A percentile compares a stretch with the other conserved stretches of the same genome.
Evolutionary conservation across 192 early-diverging fungal genomes (phyloP).

Genomic region (Entomortierella beljakovae): DNA sequence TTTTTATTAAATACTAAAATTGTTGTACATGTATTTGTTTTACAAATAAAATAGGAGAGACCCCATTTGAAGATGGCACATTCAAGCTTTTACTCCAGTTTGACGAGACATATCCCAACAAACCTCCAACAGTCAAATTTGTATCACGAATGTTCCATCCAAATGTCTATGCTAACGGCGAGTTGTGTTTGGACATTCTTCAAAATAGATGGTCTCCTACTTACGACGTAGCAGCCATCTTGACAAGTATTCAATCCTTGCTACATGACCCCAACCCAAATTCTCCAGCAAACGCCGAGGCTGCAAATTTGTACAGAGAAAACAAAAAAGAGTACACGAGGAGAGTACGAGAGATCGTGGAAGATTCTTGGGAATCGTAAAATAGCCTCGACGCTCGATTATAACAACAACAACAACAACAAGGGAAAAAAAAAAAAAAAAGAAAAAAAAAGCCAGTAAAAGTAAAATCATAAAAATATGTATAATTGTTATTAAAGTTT

Average conservation of each 20-base stretch:
- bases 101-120: slow-evolving; percentile 98
- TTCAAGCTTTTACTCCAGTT: slow-evolving; percentile 95
- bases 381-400: not conserved
- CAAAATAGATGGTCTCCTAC: slow-evolving; percentile 99
- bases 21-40: not conserved
- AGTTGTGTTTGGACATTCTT: slow-evolving; percentile 97
- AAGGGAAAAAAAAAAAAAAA: not conserved
- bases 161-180: slow-evolving; percentile 97
- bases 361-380: slow-evolving; percentile 84
- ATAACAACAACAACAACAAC: not conserved
- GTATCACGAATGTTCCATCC: slow-evolving; percentile 98
- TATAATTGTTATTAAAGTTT: too few species aligned
- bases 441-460: not conserved
- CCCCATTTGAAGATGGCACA: slow-evolving; percentile 97
- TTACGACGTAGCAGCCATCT: slow-evolving; percentile 92
- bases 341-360: slow-evolving; percentile 91
- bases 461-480: too few species aligned
- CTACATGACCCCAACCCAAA: slow-evolving; percentile 98
- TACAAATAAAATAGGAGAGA: slow-evolving; percentile 69
- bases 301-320: slow-evolving; percentile 92
- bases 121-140: slow-evolving; percentile 95
- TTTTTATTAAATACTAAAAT: too few species aligned
- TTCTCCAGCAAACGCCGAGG: slow-evolving; percentile 96
- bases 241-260: slow-evolving; percentile 95
- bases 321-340: slow-evolving; percentile 94